These are phyloP conservation scores for Citrus sp. DNA, from an alignment of 345 rosid genomes.

Conservation along the genomic window DNA sequence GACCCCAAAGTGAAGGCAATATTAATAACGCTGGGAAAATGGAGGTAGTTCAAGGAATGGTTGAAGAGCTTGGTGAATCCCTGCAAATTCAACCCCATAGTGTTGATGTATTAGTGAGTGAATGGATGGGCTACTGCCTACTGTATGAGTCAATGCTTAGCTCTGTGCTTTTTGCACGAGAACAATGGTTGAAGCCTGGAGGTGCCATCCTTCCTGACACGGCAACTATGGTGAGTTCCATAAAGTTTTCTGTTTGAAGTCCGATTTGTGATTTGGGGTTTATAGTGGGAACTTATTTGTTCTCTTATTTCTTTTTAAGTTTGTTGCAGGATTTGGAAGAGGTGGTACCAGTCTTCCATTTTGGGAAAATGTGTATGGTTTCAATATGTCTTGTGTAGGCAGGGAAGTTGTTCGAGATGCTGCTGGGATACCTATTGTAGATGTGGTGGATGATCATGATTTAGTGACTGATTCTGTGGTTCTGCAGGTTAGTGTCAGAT, in stretches of 20 bases:
- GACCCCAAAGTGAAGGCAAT: slow-evolving; percentile 23
- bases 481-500: slow-evolving; percentile 50
- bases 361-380: slow-evolving; percentile 63
- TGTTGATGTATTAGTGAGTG: slow-evolving; percentile 79
- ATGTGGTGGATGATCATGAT: slow-evolving; percentile 55
- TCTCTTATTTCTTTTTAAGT: slow-evolving; percentile 33
- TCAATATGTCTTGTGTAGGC: slow-evolving; percentile 84
- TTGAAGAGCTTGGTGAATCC: slow-evolving; percentile 65
- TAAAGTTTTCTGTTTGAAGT: background rate
- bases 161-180: slow-evolving; percentile 93
- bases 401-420: slow-evolving; percentile 73
- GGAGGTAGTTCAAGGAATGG: slow-evolving; percentile 86
- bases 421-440: slow-evolving; percentile 64
- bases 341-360: slow-evolving; percentile 86
- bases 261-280: background rate
- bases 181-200: slow-evolving; percentile 95
- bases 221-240: slow-evolving; percentile 74
- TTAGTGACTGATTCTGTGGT: slow-evolving; percentile 58
- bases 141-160: slow-evolving; percentile 91
- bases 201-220: slow-evolving; percentile 98
- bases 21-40: slow-evolving; percentile 38
- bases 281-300: background rate
- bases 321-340: slow-evolving; percentile 89
- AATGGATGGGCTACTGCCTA: slow-evolving; percentile 99
- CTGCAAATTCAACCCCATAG: slow-evolving; percentile 63